These are phyloP conservation scores for Haplosporangium sp. DNA, from an alignment of 371 early-diverging fungal genomes.

Conservation along the genomic window DNA sequence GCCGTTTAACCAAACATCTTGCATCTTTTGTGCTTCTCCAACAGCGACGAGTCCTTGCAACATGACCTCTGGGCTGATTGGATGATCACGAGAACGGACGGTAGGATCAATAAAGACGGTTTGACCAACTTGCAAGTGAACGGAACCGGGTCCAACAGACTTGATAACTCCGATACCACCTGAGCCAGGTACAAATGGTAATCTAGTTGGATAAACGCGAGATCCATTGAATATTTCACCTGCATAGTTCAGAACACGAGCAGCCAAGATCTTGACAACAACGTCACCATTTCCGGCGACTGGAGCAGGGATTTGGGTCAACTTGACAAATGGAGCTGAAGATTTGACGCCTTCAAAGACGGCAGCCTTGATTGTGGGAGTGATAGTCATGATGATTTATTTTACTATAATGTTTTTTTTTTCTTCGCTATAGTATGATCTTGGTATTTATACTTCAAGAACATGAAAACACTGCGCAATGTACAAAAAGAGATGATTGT, in stretches of 20 bases:
- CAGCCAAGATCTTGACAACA: slow-evolving; percentile 41
- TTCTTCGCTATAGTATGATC: neutral
- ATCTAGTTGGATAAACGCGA: slow-evolving; percentile 16
- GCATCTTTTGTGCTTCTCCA: slow-evolving; percentile 12
- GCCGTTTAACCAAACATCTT: slow-evolving; percentile 30
- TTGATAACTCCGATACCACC: slow-evolving; percentile 34
- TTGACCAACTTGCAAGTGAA: slow-evolving; percentile 28
- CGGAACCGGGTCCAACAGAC: slow-evolving; percentile 21
- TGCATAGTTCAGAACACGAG: slow-evolving; percentile 29
- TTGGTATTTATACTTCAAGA: no score
- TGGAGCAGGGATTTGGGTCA: slow-evolving; percentile 23
- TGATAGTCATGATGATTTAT: neutral
- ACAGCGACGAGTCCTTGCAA: slow-evolving; percentile 32
- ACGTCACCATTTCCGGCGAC: slow-evolving; percentile 27
- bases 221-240: slow-evolving; percentile 25
- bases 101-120: slow-evolving; percentile 37
- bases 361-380: slow-evolving; percentile 18
- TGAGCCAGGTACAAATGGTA: slow-evolving; percentile 43
- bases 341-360: slow-evolving; percentile 19
- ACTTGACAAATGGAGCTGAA: slow-evolving; percentile 8
- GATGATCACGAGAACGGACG: slow-evolving; percentile 43
- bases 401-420: no score
- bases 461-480: no score
- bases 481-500: no score
- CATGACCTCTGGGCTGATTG: slow-evolving; percentile 24